Percentiles rank a stretch among this genome's conserved stretches.
phyloP scores from a whole-genome alignment of 1,284 basidiomycete genomes.

The Austroboletus sp. region DNA sequence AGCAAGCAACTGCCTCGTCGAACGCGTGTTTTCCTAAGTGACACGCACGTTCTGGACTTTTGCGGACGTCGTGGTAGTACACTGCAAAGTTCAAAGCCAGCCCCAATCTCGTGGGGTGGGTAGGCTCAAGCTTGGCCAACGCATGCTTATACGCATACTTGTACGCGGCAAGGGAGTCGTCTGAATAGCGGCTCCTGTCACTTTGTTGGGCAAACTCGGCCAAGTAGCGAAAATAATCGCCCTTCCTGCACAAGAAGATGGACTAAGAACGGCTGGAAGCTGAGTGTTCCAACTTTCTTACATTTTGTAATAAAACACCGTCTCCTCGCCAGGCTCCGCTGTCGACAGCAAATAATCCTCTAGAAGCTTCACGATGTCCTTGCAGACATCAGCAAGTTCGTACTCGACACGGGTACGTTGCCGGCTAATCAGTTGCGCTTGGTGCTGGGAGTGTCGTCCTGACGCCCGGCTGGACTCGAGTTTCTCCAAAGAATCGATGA shows the following conservation, averaged over 20 bases:
- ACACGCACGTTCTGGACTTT: slow-evolving; percentile 87
- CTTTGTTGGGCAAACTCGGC: slow-evolving; percentile 53
- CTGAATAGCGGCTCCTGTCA: slow-evolving; percentile 44
- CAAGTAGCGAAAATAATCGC: slow-evolving; percentile 65
- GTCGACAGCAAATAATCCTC: slow-evolving; percentile 50
- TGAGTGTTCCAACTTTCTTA: slow-evolving; percentile 25
- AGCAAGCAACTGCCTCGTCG: slow-evolving; percentile 55
- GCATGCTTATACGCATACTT: slow-evolving; percentile 63
- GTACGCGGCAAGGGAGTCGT: slow-evolving; percentile 56
- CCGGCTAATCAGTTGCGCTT: slow-evolving; percentile 44
- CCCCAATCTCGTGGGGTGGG: slow-evolving; percentile 73
- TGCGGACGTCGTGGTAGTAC: slow-evolving; percentile 92
- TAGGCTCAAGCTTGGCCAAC: slow-evolving; percentile 48
- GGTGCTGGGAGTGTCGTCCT: slow-evolving; percentile 31
- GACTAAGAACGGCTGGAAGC: slow-evolving; percentile 8
- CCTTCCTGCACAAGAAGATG: slow-evolving; percentile 42
- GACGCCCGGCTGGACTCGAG: slow-evolving; percentile 34
- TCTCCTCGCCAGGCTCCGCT: slow-evolving; percentile 55
- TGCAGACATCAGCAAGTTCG: slow-evolving; percentile 52
- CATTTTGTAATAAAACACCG: slow-evolving; percentile 67
- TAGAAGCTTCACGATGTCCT: slow-evolving; percentile 52
- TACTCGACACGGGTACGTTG: slow-evolving; percentile 51
- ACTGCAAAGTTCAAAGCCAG: slow-evolving; percentile 94
- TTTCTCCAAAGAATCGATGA: slow-evolving; percentile 51
- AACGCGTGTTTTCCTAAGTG: slow-evolving; percentile 77